Percentiles rank a stretch among this genome's conserved stretches.
Evolutionary conservation across 75 land plant genomes (phyloP).

Genomic region (Cupressus sempervirens): DNA sequence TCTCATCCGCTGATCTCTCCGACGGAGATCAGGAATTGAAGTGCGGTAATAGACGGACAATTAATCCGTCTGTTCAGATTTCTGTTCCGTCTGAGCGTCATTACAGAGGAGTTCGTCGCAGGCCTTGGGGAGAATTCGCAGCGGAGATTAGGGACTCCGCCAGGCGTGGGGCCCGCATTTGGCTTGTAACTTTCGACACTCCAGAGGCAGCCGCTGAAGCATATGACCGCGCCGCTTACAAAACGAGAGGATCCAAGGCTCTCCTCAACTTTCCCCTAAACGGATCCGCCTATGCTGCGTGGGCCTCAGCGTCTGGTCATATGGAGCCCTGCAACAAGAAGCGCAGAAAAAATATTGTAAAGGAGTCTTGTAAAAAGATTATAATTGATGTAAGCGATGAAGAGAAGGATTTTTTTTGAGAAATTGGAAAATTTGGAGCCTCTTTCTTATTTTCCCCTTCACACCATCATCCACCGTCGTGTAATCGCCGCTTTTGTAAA

Average conservation of each 20-base stretch:
- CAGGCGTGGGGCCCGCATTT: constrained; percentile 43
- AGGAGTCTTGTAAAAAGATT: no score
- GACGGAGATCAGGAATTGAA: background rate
- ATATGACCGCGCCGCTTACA: constrained; percentile 60
- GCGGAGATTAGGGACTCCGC: constrained; percentile 36
- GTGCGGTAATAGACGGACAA: background rate
- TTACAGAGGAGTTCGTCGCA: constrained; percentile 46
- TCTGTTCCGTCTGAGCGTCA: background rate
- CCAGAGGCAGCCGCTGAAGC: constrained; percentile 58
- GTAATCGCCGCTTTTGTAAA: no score
- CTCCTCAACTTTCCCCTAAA: constrained; percentile 48
- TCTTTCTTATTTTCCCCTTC: no score
- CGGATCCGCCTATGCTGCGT: background rate
- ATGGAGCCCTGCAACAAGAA: no score
- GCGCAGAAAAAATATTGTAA: no score
- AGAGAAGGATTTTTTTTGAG: no score
- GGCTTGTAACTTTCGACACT: constrained; percentile 70
- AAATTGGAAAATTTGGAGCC: no score
- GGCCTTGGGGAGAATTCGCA: constrained; percentile 42
- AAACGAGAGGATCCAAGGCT: constrained; percentile 48
- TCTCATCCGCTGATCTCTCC: no score
- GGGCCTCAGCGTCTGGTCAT: no score
- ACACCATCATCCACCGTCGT: no score
- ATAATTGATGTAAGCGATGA: no score
- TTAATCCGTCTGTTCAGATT: background rate